phyloP scores from a whole-genome alignment of 2,329 filamentous ascomycete genomes.

The Colletotrichum limetticola region DNA sequence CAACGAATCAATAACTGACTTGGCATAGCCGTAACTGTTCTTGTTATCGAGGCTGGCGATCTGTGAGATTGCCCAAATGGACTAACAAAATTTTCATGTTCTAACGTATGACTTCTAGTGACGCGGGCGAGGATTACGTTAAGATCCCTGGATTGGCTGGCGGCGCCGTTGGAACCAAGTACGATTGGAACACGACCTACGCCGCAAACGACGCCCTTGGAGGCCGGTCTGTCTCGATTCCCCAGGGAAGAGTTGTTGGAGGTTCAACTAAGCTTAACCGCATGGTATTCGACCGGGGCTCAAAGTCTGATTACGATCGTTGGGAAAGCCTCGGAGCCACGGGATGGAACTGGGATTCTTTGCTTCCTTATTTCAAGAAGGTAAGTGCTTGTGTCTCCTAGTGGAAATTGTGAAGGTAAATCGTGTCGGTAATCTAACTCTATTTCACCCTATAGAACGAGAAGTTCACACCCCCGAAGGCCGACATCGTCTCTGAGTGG shows the following conservation, averaged over 20 bases:
- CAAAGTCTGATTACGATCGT: constrained; percentile 43
- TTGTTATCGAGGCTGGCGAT: constrained; percentile 43
- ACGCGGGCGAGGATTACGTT: constrained; percentile 38
- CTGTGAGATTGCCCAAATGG: constrained; percentile 3
- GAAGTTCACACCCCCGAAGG: constrained; percentile 40
- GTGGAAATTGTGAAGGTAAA: not conserved
- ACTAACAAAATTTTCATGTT: not conserved
- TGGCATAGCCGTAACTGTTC: constrained; percentile 37
- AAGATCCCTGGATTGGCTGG: constrained; percentile 42
- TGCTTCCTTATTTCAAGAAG: constrained; percentile 47
- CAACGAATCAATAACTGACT: not conserved
- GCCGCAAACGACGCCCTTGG: constrained; percentile 26
- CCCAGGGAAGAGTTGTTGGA: constrained; percentile 38
- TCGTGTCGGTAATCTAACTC: not conserved
- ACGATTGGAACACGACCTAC: constrained; percentile 43
- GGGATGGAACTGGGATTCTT: constrained; percentile 49
- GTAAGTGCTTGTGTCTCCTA: not conserved
- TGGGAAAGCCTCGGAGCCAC: constrained; percentile 51
- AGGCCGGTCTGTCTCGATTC: constrained; percentile 19
- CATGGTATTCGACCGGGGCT: constrained; percentile 45
- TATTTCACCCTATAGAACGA: constrained; percentile 6
- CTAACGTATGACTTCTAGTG: not conserved
- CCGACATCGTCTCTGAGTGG: constrained; percentile 39
- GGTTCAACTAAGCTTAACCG: constrained; percentile 45
- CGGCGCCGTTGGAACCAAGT: constrained; percentile 36